Conservation (phyloP, 2,329 filamentous ascomycete species). For the Pleoardoris graminearum region DNA sequence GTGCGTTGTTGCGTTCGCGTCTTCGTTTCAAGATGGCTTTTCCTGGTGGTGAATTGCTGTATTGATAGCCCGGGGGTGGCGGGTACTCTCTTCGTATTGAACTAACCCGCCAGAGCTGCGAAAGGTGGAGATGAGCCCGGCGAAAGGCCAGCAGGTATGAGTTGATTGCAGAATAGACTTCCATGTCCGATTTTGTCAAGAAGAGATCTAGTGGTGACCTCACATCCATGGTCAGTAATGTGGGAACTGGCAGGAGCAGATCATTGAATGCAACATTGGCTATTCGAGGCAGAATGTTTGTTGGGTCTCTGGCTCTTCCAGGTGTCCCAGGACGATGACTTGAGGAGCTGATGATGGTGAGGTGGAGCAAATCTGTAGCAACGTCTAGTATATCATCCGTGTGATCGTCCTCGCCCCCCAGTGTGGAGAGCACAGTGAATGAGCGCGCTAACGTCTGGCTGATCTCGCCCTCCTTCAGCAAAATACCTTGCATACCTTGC, state of each 20-base stretch:
- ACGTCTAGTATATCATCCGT: slow-evolving; percentile 77
- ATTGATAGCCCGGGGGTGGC: slow-evolving; percentile 66
- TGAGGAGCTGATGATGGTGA: slow-evolving; percentile 61
- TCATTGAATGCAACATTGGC: slow-evolving; percentile 68
- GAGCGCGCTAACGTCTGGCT: slow-evolving; percentile 74
- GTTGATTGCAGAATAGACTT: slow-evolving; percentile 82
- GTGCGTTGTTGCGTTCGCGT: slow-evolving; percentile 64
- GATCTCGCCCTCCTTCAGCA: slow-evolving; percentile 86
- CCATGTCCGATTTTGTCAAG: slow-evolving; percentile 73
- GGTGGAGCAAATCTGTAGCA: slow-evolving; percentile 73
- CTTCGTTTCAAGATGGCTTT: slow-evolving; percentile 63
- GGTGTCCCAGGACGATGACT: slow-evolving; percentile 46
- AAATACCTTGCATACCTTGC: slow-evolving; percentile 63
- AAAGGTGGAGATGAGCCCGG: slow-evolving; percentile 80
- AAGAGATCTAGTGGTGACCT: slow-evolving; percentile 85
- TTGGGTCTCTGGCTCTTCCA: slow-evolving; percentile 41
- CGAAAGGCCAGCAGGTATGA: slow-evolving; percentile 85
- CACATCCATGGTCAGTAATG: slow-evolving; percentile 70
- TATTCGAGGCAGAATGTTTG: slow-evolving; percentile 44
- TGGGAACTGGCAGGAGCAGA: slow-evolving; percentile 77
- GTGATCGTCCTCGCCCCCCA: slow-evolving; percentile 76
- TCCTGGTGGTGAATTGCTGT: slow-evolving; percentile 64
- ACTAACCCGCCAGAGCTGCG: slow-evolving; percentile 84
- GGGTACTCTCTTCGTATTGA: slow-evolving; percentile 77
- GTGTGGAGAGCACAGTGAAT: slow-evolving; percentile 77